Conservation (phyloP, 176 grass and related monocot species). For the Luzula sylvatica region DNA sequence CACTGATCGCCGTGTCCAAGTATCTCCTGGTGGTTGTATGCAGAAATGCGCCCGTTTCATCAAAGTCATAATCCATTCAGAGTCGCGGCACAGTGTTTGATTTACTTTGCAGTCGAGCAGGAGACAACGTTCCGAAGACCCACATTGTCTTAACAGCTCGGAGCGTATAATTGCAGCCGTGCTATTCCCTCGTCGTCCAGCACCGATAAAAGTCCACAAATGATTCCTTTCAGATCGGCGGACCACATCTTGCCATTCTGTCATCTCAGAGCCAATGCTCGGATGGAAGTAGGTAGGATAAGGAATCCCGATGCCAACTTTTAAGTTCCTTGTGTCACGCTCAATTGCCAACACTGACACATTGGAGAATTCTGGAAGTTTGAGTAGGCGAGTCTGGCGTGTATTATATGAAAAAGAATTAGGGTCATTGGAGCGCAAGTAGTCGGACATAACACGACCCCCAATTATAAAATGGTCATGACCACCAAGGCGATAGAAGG, state of each 20-base stretch:
- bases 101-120: constrained; percentile 12
- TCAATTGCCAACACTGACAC: constrained; percentile 28
- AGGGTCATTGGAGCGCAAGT: not conserved
- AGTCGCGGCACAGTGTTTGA: not conserved
- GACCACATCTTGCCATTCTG: constrained; percentile 24
- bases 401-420: not conserved
- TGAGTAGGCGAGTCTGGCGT: constrained; percentile 5
- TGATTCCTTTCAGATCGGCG: constrained; percentile 10
- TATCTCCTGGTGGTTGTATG: constrained; percentile 61
- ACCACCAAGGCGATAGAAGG: constrained; percentile 17
- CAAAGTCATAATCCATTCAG: constrained; percentile 3
- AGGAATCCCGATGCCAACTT: constrained; percentile 21
- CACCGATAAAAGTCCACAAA: constrained; percentile 29
- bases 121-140: constrained; percentile 13
- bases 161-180: not conserved
- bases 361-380: constrained; percentile 21
- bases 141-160: constrained; percentile 13
- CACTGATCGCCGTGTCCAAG: constrained; percentile 42
- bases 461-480: constrained; percentile 26
- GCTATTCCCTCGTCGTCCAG: not conserved
- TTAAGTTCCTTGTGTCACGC: constrained; percentile 4
- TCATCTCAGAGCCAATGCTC: constrained; percentile 5
- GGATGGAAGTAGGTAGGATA: constrained; percentile 47
- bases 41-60: constrained; percentile 61
- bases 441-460: constrained; percentile 11